Evolutionary conservation across 148 eudicot genomes (phyloP), one percentile per base, ranked within the genome.

Genomic region (Arctostaphylos glauca): DNA sequence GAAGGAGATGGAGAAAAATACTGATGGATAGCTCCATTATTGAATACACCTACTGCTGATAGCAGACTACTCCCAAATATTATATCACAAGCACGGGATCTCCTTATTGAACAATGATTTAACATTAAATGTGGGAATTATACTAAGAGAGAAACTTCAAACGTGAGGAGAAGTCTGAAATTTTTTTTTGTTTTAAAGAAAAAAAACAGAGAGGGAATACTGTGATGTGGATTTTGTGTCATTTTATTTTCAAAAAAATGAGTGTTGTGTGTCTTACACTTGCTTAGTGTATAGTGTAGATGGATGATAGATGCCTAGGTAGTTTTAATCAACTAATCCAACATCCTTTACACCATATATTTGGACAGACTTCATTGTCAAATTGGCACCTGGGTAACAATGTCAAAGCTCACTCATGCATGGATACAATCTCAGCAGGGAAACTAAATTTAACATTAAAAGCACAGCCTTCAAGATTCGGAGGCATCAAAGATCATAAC

Each of bases 401-500:
- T 6, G n/a, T 16, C 50, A 71, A 71, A 71, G 50, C 50, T 41
- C 46, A 43, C 15, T 70, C 2, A 44, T 70, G 41, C 48, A 16
- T 70, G 6, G 3, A 71, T 44, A 16, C 12, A 6, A 71, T 71
- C 12, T 43, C 16, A 9, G 21, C 75, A 14, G 15, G n/a, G 50
- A 71, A 71, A n/a, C 75, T 41, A 31, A 31, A 31, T 31, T 31
- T 31, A 31, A 31, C 38, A 52, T 5, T 2, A 76, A 6, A 14
- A 76, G 47, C 60, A 46, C 46, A 52, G 79, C 14, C 25, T 41
- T 13, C 3, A 41, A 78, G 38, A 78, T 78, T 59, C 14, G 19
- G 80, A 78, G 38, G 53, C 18, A 78, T 19, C 14, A 59, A 13
- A 48, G 72, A 82, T 84, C 55, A 78, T 74, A 74, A 84, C 67